phyloP scores from a whole-genome alignment of 805 yeast genomes.

The Metschnikowia proteae region DNA sequence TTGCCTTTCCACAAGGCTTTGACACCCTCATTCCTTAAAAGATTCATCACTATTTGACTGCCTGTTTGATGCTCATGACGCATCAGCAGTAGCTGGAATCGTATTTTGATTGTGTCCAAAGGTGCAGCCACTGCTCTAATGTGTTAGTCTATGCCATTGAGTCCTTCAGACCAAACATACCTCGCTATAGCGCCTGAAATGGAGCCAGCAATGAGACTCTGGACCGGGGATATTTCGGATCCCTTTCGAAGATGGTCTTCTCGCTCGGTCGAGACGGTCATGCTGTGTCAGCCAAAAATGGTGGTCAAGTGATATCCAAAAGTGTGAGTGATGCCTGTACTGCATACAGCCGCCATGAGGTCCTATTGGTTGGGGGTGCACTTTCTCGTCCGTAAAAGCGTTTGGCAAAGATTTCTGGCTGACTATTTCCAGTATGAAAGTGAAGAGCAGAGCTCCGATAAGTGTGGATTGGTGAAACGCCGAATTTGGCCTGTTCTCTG shows the following conservation, averaged over 20 bases:
- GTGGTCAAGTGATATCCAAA: background rate
- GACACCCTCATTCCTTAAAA: constrained; percentile 63
- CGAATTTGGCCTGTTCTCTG: background rate
- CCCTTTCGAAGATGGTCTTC: constrained; percentile 49
- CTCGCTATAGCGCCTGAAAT: constrained; percentile 36
- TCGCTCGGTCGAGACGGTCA: constrained; percentile 8
- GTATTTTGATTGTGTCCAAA: constrained; percentile 70
- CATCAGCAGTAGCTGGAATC: constrained; percentile 59
- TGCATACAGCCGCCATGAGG: background rate
- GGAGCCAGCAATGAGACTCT: constrained; percentile 68
- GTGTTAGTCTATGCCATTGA: constrained; percentile 19
- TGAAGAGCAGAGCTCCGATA: no score
- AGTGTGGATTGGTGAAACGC: no score
- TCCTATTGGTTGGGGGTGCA: no score
- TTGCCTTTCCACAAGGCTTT: constrained; percentile 94
- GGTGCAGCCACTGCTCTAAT: constrained; percentile 66
- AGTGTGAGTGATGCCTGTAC: background rate
- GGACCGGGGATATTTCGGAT: constrained; percentile 46
- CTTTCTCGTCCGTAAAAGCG: background rate
- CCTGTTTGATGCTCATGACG: constrained; percentile 20
- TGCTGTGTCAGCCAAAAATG: background rate
- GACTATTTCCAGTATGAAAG: background rate
- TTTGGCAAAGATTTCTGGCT: background rate
- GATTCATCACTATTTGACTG: constrained; percentile 34
- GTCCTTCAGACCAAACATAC: constrained; percentile 21